Base-by-base conservation (phyloP, 306 rosid genomes). In the Gynostemma pentaphyllum region DNA sequence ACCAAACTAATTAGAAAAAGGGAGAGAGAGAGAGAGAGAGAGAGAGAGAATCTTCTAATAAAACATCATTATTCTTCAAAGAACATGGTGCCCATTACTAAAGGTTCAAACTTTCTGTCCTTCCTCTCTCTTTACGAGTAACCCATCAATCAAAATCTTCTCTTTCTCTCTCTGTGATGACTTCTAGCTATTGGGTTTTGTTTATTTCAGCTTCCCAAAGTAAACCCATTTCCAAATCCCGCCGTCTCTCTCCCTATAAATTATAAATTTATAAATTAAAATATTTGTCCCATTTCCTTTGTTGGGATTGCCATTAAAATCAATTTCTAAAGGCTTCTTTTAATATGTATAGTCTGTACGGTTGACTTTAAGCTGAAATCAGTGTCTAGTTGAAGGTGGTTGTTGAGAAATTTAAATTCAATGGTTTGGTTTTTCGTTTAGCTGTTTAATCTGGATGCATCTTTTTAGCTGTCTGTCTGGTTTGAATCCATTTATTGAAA, bases 31-130 rank as follows among this genome's bases (percentile, higher is more conserved):
- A 60, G 21, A 59, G 30, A 19, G 30, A 12, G 30, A 57, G 28
- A 19, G 23, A 29, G 24, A 45, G 64, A 68, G 51, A 77, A 59
- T 66, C 3, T 16, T 42, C 16, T 42, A 42, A 10, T 42, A 2
- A 2, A 42, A 2, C 47, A 42, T 42, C 47, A 10, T 15, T 42
- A 4, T n/a, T n/a, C n/a, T n/a, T n/a, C n/a, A n/a, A 37, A 19
- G 19, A 36, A 37, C 48, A 60, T 61, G 66, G 66, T 24, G 50
- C 3, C 66, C 66, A 61, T 61, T 29, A 60, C 47, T 37, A 47
- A 36, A 29, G n/a, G n/a, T 60, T 39, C 48, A 61, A 61, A 61
- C 7, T 39, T n/a, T 61, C 49, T 23, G 23, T 23, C 66, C 49
- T 36, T 39, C 39, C 7, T 60, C 45, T 60, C 45, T 19, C 29